These are phyloP conservation scores for Trametes sanguinea DNA, from an alignment of 768 basidiomycete genomes.

Conservation along the genomic window DNA sequence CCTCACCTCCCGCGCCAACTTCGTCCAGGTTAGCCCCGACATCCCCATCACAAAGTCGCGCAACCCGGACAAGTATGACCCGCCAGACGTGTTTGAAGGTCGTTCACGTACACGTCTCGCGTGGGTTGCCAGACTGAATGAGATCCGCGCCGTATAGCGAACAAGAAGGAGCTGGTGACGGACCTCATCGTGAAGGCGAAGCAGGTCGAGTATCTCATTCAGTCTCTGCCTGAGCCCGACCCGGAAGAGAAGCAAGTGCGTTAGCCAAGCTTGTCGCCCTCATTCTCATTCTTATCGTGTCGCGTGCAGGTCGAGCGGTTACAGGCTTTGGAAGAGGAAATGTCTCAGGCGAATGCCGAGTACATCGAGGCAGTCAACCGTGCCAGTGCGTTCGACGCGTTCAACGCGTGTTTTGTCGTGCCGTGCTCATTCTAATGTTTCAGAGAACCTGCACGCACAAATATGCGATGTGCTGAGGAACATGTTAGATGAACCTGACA, in stretches of 20 bases:
- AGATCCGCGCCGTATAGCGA: slow-evolving; percentile 52
- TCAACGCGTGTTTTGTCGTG: background rate
- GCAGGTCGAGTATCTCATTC: slow-evolving; percentile 83
- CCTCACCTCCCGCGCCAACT: slow-evolving; percentile 72
- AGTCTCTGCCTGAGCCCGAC: slow-evolving; percentile 76
- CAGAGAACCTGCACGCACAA: slow-evolving; percentile 31
- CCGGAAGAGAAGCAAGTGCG: slow-evolving; percentile 72
- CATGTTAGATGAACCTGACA: slow-evolving; percentile 31
- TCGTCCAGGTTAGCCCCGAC: slow-evolving; percentile 73
- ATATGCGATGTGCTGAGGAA: slow-evolving; percentile 29
- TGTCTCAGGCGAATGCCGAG: slow-evolving; percentile 72
- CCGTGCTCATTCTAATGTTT: background rate
- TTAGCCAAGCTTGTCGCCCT: background rate
- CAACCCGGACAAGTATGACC: slow-evolving; percentile 30
- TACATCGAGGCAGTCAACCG: slow-evolving; percentile 72
- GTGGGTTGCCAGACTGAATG: too few species aligned
- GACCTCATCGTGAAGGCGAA: slow-evolving; percentile 88
- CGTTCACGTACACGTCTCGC: slow-evolving; percentile 3
- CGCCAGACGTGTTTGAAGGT: slow-evolving; percentile 20
- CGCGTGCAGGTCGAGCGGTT: slow-evolving; percentile 61
- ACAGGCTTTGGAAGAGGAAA: slow-evolving; percentile 65
- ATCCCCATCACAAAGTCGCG: slow-evolving; percentile 85
- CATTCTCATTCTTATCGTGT: background rate
- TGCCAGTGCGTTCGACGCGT: slow-evolving; percentile 42
- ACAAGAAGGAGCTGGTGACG: slow-evolving; percentile 79